These are phyloP conservation scores for Limonomyces culmigenus DNA, from an alignment of 1,284 basidiomycete genomes.

Conservation along the genomic window DNA sequence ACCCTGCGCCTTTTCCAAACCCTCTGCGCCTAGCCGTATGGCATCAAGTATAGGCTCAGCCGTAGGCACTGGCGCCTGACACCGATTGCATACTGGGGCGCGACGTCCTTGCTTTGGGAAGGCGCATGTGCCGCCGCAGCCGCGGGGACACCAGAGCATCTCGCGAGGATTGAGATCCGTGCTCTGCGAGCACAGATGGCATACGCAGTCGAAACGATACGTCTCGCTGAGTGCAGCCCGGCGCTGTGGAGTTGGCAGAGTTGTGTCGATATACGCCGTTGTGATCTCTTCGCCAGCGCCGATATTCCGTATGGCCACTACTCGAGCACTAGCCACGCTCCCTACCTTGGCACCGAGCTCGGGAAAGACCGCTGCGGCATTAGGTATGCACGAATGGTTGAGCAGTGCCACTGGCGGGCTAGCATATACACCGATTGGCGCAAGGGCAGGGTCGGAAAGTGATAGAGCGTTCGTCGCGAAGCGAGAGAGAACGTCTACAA, in stretches of 20 bases:
- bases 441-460: slow-evolving; percentile 56
- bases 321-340: slow-evolving; percentile 47
- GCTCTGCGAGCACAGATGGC: slow-evolving; percentile 32
- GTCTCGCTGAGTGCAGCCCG: slow-evolving; percentile 45
- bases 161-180: slow-evolving; percentile 46
- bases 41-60: slow-evolving; percentile 40
- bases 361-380: slow-evolving; percentile 84
- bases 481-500: slow-evolving; percentile 66
- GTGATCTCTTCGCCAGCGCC: slow-evolving; percentile 48
- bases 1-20: slow-evolving; percentile 48
- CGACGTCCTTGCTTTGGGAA: slow-evolving; percentile 38
- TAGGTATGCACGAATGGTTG: slow-evolving; percentile 87
- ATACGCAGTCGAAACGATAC: slow-evolving; percentile 72
- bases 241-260: slow-evolving; percentile 41
- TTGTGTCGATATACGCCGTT: slow-evolving; percentile 79
- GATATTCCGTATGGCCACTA: slow-evolving; percentile 57
- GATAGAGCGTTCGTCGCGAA: slow-evolving; percentile 84
- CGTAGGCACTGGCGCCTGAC: slow-evolving; percentile 30
- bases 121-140: slow-evolving; percentile 42
- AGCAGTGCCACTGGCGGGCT: slow-evolving; percentile 67
- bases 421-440: slow-evolving; percentile 67
- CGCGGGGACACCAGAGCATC: slow-evolving; percentile 46
- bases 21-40: slow-evolving; percentile 47
- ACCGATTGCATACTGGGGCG: slow-evolving; percentile 38
- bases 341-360: slow-evolving; percentile 18